Conservation (phyloP, 352 stramenopile genomes). For the Phytophthora ramorum region DNA sequence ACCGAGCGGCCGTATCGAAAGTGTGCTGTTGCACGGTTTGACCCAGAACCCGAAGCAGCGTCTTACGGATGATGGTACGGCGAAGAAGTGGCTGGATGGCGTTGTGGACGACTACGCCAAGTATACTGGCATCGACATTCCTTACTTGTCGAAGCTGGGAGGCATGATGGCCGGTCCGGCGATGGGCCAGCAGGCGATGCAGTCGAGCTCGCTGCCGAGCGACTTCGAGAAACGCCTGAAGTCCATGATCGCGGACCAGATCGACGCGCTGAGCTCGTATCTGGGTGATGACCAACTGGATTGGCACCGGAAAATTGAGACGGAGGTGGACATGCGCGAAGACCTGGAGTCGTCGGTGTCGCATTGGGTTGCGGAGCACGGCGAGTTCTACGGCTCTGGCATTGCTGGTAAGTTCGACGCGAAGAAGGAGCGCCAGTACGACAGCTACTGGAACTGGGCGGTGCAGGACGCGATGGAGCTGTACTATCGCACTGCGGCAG, state of each 20-base stretch:
- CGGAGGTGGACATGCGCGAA: slow-evolving; percentile 59
- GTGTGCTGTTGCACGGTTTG: slow-evolving; percentile 78
- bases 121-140: slow-evolving; percentile 65
- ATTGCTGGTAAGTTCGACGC: slow-evolving; percentile 72
- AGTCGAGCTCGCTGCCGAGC: slow-evolving; percentile 39
- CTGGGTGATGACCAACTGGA: slow-evolving; percentile 59
- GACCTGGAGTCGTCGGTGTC: slow-evolving; percentile 61
- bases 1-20: slow-evolving; percentile 75
- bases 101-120: slow-evolving; percentile 82
- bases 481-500: slow-evolving; percentile 57
- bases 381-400: slow-evolving; percentile 59
- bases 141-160: slow-evolving; percentile 54
- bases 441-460: slow-evolving; percentile 88
- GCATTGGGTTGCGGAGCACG: slow-evolving; percentile 63
- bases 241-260: slow-evolving; percentile 66
- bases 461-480: slow-evolving; percentile 74
- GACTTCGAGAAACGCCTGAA: slow-evolving; percentile 67
- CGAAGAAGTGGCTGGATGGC: slow-evolving; percentile 83
- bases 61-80: slow-evolving; percentile 62
- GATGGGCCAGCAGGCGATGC: slow-evolving; percentile 40
- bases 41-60: slow-evolving; percentile 77
- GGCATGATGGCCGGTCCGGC: slow-evolving; percentile 39
- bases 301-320: slow-evolving; percentile 57
- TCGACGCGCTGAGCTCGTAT: slow-evolving; percentile 54
- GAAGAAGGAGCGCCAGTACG: slow-evolving; percentile 78